Percentiles rank a stretch among this genome's conserved stretches.
These are phyloP conservation scores for Ophiocordyceps camponoti-saundersi DNA, from an alignment of 2,329 filamentous ascomycete species.

Conservation along the genomic window DNA sequence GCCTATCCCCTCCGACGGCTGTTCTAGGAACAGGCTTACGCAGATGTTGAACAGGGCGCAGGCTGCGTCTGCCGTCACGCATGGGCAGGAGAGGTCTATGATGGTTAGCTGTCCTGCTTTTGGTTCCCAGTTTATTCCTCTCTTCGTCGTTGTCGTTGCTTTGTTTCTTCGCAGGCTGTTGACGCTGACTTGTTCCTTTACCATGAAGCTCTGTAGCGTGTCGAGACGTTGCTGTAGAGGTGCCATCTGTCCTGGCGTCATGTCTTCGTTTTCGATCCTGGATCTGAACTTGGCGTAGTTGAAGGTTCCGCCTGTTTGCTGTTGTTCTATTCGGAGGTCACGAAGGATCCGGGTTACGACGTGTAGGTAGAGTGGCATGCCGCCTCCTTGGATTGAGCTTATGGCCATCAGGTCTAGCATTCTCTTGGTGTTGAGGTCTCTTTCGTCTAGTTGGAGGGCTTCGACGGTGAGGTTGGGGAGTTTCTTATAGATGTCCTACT, in stretches of 20 bases:
- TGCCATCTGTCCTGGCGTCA: slow-evolving; percentile 29
- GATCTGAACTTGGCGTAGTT: slow-evolving; percentile 30
- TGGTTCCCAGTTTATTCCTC: background rate
- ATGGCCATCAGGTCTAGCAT: slow-evolving; percentile 46
- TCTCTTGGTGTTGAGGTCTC: slow-evolving; percentile 35
- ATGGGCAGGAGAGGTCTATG: slow-evolving; percentile 57
- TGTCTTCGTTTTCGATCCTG: slow-evolving; percentile 11
- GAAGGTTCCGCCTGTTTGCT: slow-evolving; percentile 20
- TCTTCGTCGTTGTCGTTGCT: background rate
- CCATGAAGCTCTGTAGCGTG: slow-evolving; percentile 40
- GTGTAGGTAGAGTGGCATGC: slow-evolving; percentile 39
- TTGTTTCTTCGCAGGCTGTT: background rate
- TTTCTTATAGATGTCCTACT: slow-evolving; percentile 20
- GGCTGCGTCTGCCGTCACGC: slow-evolving; percentile 46
- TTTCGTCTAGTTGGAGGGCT: slow-evolving; percentile 30
- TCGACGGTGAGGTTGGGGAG: slow-evolving; percentile 28
- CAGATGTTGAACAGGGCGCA: slow-evolving; percentile 61
- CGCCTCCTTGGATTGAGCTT: slow-evolving; percentile 12
- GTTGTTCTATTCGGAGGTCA: slow-evolving; percentile 31
- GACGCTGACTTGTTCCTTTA: slow-evolving; percentile 5
- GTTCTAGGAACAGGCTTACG: slow-evolving; percentile 46
- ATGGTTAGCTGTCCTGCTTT: slow-evolving; percentile 19
- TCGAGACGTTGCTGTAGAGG: slow-evolving; percentile 27
- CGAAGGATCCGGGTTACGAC: slow-evolving; percentile 38
- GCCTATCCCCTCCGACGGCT: slow-evolving; percentile 21